These are phyloP conservation scores for Babesia bigemina DNA, from an alignment of 169 alveolate species.

Conservation along the genomic window DNA sequence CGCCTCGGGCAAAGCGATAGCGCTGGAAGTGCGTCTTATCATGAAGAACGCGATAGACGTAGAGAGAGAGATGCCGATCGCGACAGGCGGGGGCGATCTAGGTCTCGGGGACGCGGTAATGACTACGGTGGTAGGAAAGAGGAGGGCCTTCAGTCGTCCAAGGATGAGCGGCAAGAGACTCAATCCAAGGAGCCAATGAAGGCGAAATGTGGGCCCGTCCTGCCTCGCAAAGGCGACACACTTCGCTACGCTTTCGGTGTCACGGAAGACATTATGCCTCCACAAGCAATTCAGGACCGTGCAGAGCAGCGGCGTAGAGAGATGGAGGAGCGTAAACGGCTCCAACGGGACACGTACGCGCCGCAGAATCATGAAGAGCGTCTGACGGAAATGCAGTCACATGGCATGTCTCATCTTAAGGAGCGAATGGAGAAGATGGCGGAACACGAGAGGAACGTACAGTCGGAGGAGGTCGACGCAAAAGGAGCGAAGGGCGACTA, in stretches of 20 bases:
- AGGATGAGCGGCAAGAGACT: too few species aligned
- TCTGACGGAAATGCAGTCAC: constrained; percentile 47
- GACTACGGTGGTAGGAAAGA: not conserved
- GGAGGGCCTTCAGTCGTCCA: not conserved
- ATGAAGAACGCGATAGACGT: too few species aligned
- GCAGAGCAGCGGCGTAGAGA: constrained; percentile 35
- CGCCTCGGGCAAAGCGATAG: too few species aligned
- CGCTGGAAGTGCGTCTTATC: too few species aligned
- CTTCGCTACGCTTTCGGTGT: constrained; percentile 67
- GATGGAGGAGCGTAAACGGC: constrained; percentile 13
- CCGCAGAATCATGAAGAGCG: not conserved
- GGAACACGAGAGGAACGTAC: constrained; percentile 21
- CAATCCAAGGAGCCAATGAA: not conserved
- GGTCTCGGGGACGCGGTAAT: not conserved
- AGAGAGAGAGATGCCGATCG: too few species aligned
- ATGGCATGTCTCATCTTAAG: constrained; percentile 40
- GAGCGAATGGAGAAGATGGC: constrained; percentile 51
- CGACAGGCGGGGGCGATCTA: too few species aligned
- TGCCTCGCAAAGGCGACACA: constrained; percentile 46
- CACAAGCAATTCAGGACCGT: constrained; percentile 53
- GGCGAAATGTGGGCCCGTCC: constrained; percentile 38
- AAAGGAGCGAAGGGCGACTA: constrained; percentile 1
- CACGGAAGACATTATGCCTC: constrained; percentile 67
- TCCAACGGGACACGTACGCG: not conserved
- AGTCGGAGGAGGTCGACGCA: constrained; percentile 10